Base-by-base conservation (phyloP, 2,329 filamentous ascomycete genomes). In the Amylocarpus encephaloides region DNA sequence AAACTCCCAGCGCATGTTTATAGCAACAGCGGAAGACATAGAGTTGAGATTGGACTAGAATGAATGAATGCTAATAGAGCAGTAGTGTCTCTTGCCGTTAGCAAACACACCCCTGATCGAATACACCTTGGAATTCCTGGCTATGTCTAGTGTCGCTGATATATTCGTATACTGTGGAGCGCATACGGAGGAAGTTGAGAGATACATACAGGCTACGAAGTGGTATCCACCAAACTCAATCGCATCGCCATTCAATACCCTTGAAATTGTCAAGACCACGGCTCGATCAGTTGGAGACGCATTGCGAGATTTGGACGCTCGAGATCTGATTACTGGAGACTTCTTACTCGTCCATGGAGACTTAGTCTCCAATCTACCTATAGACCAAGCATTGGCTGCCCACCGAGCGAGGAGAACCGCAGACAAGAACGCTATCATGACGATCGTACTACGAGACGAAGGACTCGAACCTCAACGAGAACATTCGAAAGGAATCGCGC, bases 371-470 rank as follows among this genome's bases (percentile, higher is more conserved):
- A 97, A 96, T 64, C 73, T 97, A 49, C 80, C 86, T 15, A 82
- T 98, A n/a, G 88, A 92, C 54, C 74, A 75, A 43, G 86, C 87
- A 7, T 72, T 98, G 46, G 80, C 83, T 2, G 83, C 82, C 47
- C 93, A 98, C 67, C 82, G 88, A 53, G 84, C 84, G 49, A 84
- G 93, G 52, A 82, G 90, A 52, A 80, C 85, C 64, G 82, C 83
- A 48, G 89, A 94, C 71, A 92, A 93, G 63, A 92, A 95, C 66
- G 90, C 92, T 34, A 95, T 96, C 69, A 97, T 98, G 93, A 98
- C 93, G 2, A 86, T 96, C 77, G 80, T 98, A 11, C 72, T 97
- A 52, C 80, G 89, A 41, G 85, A 91, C 66, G 87, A 84, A 7
- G 88, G 88, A 41, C 71, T 77, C 6, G 69, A 69, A 7, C 75